These are phyloP conservation scores for Sporothrix inflata DNA, from an alignment of 2,329 filamentous ascomycete genomes.

Conservation along the genomic window DNA sequence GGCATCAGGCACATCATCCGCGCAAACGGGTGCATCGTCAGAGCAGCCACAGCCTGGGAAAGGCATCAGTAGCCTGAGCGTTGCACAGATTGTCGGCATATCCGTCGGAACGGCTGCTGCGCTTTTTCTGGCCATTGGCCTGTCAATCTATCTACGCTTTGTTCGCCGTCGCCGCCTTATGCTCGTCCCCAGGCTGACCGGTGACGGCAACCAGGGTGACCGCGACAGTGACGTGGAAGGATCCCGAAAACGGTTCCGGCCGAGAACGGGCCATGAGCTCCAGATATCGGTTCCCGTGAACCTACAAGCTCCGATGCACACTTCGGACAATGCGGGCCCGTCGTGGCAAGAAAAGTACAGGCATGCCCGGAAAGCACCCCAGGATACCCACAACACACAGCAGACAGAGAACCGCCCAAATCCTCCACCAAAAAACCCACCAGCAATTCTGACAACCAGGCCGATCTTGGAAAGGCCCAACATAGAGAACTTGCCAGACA, in stretches of 20 bases:
- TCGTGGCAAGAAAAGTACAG: constrained; percentile 24
- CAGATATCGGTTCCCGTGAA: constrained; percentile 50
- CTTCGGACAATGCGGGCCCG: background rate
- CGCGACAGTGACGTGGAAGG: constrained; percentile 42
- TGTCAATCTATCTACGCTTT: constrained; percentile 49
- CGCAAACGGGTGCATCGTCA: background rate
- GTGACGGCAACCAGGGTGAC: constrained; percentile 28
- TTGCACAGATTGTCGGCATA: constrained; percentile 55
- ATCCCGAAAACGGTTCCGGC: constrained; percentile 29
- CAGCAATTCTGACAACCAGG: background rate
- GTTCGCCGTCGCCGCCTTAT: constrained; percentile 43
- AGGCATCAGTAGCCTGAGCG: background rate
- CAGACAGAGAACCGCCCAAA: background rate
- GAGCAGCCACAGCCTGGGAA: constrained; percentile 43
- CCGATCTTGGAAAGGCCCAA: background rate
- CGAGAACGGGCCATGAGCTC: constrained; percentile 38
- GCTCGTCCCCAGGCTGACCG: constrained; percentile 34
- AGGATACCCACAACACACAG: background rate
- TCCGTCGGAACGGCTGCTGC: constrained; percentile 57
- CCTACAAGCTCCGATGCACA: constrained; percentile 35
- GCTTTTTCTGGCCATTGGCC: constrained; percentile 51
- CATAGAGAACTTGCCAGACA: background rate
- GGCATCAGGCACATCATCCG: constrained; percentile 38
- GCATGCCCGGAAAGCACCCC: background rate
- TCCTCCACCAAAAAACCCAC: background rate